phyloP scores from a whole-genome alignment of 2,329 filamentous ascomycete genomes.

The Nemania diffusa region DNA sequence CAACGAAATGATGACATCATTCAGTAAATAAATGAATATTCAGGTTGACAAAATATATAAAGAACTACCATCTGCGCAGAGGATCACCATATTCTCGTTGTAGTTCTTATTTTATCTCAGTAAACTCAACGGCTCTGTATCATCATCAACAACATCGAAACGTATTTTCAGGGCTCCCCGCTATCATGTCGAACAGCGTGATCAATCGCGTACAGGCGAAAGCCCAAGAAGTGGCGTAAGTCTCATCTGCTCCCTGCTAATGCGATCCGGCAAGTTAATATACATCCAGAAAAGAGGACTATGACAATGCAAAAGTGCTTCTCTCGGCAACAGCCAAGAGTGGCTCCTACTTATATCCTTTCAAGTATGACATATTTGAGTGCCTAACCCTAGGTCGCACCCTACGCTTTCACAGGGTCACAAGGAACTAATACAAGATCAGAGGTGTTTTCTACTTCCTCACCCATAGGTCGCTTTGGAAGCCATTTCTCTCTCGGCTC shows the following conservation, averaged over 20 bases:
- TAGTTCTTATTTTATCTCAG: background rate
- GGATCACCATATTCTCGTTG: background rate
- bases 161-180: background rate
- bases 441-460: constrained; percentile 69
- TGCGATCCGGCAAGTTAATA: constrained; percentile 22
- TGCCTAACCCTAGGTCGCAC: background rate
- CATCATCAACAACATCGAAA: background rate
- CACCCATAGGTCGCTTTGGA: constrained; percentile 66
- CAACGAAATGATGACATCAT: constrained; percentile 3
- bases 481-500: constrained; percentile 66
- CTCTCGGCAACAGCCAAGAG: constrained; percentile 77
- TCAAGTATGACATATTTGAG: constrained; percentile 62
- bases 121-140: background rate
- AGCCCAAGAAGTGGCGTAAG: constrained; percentile 64
- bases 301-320: constrained; percentile 70
- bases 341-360: constrained; percentile 84
- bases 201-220: constrained; percentile 53
- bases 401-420: constrained; percentile 1
- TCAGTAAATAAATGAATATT: background rate
- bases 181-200: constrained; percentile 41
- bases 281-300: constrained; percentile 73
- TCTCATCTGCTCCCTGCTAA: constrained; percentile 39
- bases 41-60: background rate
- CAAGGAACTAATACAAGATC: constrained; percentile 26
- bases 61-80: background rate